Evolutionary conservation across 768 basidiomycete species (phyloP).

Genomic region (Boletales sp.): DNA sequence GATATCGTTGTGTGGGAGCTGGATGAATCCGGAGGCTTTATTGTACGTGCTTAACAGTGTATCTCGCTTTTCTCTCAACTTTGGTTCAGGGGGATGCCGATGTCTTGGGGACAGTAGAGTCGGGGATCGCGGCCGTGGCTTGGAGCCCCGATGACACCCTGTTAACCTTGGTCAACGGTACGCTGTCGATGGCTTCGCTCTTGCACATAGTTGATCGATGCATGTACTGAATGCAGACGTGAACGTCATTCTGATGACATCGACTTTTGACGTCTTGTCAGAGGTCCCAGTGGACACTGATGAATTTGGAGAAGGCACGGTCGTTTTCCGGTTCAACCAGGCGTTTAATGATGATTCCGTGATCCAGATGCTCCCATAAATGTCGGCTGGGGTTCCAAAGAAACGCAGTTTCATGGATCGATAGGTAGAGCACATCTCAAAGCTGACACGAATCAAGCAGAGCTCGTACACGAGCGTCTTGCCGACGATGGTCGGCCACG

Average conservation of each 20-base stretch:
- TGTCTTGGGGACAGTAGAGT: constrained; percentile 83
- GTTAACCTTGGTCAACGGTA: constrained; percentile 80
- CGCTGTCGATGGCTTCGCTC: constrained; percentile 3
- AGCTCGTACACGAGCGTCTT: constrained; percentile 50
- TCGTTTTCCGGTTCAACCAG: background rate
- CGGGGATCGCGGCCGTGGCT: constrained; percentile 73
- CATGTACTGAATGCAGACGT: constrained; percentile 48
- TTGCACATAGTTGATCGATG: background rate
- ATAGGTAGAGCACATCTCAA: constrained; percentile 65
- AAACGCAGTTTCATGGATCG: constrained; percentile 97
- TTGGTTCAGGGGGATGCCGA: constrained; percentile 41
- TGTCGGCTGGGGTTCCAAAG: constrained; percentile 96
- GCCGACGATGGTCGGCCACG: constrained; percentile 70
- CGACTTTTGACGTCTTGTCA: constrained; percentile 82
- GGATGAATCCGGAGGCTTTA: constrained; percentile 40
- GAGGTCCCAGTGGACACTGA: constrained; percentile 68
- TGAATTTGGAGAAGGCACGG: constrained; percentile 83
- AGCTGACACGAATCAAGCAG: constrained; percentile 50
- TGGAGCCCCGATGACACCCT: constrained; percentile 94
- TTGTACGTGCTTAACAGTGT: constrained; percentile 35
- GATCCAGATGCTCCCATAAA: constrained; percentile 80
- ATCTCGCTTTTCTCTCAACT: constrained; percentile 2
- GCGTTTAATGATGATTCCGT: constrained; percentile 8
- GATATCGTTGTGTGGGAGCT: constrained; percentile 74
- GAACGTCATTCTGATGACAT: constrained; percentile 85